phyloP scores from a whole-genome alignment of 2,329 filamentous ascomycete species.

The Beauveria caledonica region DNA sequence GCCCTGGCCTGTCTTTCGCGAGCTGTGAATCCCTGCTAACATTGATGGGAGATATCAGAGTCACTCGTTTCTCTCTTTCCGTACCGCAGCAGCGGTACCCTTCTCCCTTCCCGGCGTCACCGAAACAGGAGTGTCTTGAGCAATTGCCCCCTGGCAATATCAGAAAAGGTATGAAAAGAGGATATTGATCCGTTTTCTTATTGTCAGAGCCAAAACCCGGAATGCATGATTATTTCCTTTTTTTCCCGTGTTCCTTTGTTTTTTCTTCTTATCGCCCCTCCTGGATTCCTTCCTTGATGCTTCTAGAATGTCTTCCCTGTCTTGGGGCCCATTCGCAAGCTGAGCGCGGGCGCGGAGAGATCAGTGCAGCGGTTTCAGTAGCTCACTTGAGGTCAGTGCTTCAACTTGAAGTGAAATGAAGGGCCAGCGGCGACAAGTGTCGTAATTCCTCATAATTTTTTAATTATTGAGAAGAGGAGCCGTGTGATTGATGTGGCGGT shows the following conservation, averaged over 20 bases:
- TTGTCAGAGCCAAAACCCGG: neutral
- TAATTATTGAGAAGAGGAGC: too few species aligned
- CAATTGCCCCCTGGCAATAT: neutral
- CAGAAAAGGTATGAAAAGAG: neutral
- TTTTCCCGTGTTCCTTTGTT: neutral
- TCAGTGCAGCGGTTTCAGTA: constrained; percentile 2
- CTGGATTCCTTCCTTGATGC: neutral
- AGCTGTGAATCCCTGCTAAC: neutral
- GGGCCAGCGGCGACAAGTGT: neutral
- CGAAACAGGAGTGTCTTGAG: neutral
- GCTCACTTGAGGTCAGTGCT: neutral
- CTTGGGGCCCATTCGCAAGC: neutral
- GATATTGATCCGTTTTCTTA: neutral
- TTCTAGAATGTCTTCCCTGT: constrained; percentile 6
- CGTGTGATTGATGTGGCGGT: too few species aligned
- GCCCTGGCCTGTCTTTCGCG: too few species aligned
- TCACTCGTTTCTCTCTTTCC: neutral
- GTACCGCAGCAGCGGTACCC: neutral
- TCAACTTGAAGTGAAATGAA: neutral
- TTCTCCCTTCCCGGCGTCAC: neutral
- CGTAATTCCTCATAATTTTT: neutral
- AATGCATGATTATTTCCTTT: neutral
- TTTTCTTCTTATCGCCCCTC: neutral
- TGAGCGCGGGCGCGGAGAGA: neutral
- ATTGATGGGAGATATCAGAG: neutral